Conservation (phyloP, 257 asterid genomes). For the Solanum clarkiae region DNA sequence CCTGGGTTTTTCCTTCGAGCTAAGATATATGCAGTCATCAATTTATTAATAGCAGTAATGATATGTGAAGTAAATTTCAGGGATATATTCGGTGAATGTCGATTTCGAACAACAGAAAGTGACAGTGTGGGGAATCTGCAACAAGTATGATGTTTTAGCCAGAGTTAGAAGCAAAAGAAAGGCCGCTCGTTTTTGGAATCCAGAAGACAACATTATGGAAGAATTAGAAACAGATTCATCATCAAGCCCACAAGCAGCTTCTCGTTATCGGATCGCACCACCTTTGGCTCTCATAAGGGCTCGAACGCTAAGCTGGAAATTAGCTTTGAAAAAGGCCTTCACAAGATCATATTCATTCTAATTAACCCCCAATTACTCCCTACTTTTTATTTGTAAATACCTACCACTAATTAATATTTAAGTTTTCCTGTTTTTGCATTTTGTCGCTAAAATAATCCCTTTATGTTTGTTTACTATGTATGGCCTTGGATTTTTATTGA, state of each 20-base stretch:
- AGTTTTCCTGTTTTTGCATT: not conserved
- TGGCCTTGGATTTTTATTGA: not conserved
- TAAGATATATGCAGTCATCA: not conserved
- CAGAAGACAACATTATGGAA: conserved; percentile 20
- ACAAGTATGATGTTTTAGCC: conserved; percentile 43
- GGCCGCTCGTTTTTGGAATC: conserved; percentile 58
- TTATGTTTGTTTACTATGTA: not conserved
- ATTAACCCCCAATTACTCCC: too few species aligned
- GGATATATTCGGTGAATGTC: conserved; percentile 66
- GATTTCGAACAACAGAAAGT: conserved; percentile 51
- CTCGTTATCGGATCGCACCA: not conserved
- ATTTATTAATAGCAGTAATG: not conserved
- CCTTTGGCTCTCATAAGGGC: conserved; percentile 35
- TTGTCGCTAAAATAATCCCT: not conserved
- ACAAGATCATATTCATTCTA: conserved; percentile 46
- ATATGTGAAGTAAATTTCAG: conserved; percentile 5
- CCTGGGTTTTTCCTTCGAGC: not conserved
- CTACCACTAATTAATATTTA: too few species aligned
- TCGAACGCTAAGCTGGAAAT: conserved; percentile 36
- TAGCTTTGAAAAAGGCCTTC: conserved; percentile 40
- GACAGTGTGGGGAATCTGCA: conserved; percentile 88
- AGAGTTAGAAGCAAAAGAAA: conserved; percentile 43
- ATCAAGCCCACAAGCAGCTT: conserved; percentile 10
- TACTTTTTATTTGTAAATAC: too few species aligned
- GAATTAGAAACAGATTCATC: not conserved